phyloP scores from a whole-genome alignment of 345 rosid genomes.

The Bruguiera gymnorhiza region DNA sequence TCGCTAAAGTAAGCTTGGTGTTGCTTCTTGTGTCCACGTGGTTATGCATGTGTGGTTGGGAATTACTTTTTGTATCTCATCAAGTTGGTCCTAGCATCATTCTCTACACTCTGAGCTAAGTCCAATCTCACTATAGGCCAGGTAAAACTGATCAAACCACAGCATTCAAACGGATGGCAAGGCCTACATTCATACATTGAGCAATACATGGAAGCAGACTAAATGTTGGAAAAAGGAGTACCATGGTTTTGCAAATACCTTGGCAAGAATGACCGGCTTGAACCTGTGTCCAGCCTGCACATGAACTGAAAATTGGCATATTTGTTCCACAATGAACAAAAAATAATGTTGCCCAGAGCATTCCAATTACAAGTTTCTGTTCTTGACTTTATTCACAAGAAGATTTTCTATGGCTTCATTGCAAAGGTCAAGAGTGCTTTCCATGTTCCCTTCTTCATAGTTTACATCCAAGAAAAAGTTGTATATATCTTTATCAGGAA shows the following conservation, averaged over 20 bases:
- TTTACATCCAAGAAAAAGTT: conserved; percentile 52
- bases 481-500: conserved; percentile 54
- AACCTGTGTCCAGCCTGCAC: background rate
- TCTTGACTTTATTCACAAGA: conserved; percentile 38
- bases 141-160: too few relatives aligned
- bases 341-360: background rate
- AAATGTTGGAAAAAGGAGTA: background rate
- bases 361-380: conserved; percentile 28
- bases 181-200: too few relatives aligned
- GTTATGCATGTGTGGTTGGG: too few relatives aligned
- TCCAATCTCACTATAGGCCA: too few relatives aligned
- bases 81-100: too few relatives aligned
- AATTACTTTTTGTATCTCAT: too few relatives aligned
- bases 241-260: conserved; percentile 6
- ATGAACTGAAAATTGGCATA: background rate
- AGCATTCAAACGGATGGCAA: too few relatives aligned
- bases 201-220: background rate
- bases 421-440: conserved; percentile 61
- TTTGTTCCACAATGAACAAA: conserved; percentile 3
- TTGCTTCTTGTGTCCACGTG: too few relatives aligned
- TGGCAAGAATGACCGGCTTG: background rate
- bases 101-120: too few relatives aligned
- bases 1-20: too few relatives aligned
- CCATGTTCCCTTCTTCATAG: conserved; percentile 60
- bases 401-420: conserved; percentile 73